Conservation (phyloP, 495 filamentous ascomycete species). For the Lepidopterella palustris region DNA sequence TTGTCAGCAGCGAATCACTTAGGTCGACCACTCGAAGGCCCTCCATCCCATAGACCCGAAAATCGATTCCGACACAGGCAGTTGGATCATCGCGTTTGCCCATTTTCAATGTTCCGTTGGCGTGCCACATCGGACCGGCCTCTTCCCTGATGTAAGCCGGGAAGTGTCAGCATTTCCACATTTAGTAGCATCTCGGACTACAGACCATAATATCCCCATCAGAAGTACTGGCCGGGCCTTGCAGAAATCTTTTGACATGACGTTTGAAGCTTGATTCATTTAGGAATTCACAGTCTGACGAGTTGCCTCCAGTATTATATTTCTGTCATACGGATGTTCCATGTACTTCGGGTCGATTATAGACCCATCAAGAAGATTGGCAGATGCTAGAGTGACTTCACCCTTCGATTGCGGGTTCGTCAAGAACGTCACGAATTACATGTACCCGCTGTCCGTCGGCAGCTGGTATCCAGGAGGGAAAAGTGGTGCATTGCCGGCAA, state of each 20-base stretch:
- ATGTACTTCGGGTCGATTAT: constrained; percentile 20
- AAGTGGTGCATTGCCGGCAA: background rate
- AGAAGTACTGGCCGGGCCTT: constrained; percentile 43
- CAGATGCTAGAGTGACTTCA: constrained; percentile 15
- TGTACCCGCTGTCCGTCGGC: constrained; percentile 9
- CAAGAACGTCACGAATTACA: constrained; percentile 14
- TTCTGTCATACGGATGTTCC: constrained; percentile 50
- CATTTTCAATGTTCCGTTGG: constrained; percentile 18
- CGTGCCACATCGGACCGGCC: constrained; percentile 16
- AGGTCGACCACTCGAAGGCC: constrained; percentile 24
- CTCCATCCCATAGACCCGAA: constrained; percentile 23
- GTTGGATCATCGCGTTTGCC: constrained; percentile 28
- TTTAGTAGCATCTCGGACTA: constrained; percentile 16
- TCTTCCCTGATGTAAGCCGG: constrained; percentile 11
- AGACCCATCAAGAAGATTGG: constrained; percentile 16
- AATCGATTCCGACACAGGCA: constrained; percentile 30
- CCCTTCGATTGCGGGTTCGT: constrained; percentile 22
- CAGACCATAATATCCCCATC: constrained; percentile 53
- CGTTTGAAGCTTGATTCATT: constrained; percentile 43
- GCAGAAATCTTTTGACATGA: constrained; percentile 39
- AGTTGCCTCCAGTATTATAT: constrained; percentile 48
- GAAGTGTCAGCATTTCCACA: background rate
- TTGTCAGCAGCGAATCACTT: constrained; percentile 21
- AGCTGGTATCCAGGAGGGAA: constrained; percentile 11
- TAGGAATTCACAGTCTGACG: constrained; percentile 40